Evolutionary conservation across 225 moss, liverwort and hornwort genomes (phyloP).

Genomic region (Sphagnum contortum): DNA sequence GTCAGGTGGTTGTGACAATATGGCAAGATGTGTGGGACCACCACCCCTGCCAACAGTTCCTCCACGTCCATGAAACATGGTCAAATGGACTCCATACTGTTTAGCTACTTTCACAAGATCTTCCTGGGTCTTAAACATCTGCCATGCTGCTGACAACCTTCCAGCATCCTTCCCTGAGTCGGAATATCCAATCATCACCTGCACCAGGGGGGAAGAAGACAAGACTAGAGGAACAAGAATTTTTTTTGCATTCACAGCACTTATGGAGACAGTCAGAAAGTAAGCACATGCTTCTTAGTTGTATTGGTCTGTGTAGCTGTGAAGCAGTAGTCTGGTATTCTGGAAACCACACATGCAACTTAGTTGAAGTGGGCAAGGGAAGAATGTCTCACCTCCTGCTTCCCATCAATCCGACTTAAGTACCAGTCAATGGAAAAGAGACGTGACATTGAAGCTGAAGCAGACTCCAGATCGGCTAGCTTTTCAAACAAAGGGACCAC

Average conservation of each 20-base stretch:
- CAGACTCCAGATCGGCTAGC: constrained; percentile 38
- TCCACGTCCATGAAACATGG: constrained; percentile 52
- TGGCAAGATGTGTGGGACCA: constrained; percentile 50
- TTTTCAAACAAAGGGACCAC: constrained; percentile 49
- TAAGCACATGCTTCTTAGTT: too few relatives aligned
- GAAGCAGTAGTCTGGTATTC: too few relatives aligned
- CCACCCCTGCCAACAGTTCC: constrained; percentile 52
- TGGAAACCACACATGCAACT: too few relatives aligned
- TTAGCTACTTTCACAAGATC: constrained; percentile 49
- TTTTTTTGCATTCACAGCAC: too few relatives aligned
- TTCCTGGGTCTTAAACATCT: constrained; percentile 49
- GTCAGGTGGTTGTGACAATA: constrained; percentile 48
- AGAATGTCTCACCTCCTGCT: constrained; percentile 31
- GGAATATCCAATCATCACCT: constrained; percentile 37
- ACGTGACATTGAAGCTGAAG: constrained; percentile 35
- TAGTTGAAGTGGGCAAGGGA: too few relatives aligned
- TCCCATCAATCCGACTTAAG: constrained; percentile 39
- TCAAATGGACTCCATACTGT: constrained; percentile 34
- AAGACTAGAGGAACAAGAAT: too few relatives aligned
- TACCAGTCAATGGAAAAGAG: constrained; percentile 53
- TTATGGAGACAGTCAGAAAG: too few relatives aligned
- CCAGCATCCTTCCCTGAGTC: constrained; percentile 55
- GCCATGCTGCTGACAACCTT: constrained; percentile 47
- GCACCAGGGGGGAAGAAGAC: too few relatives aligned
- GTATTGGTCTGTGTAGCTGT: too few relatives aligned